Conservation (phyloP, 257 asterid species). For the Misopates orontium region DNA sequence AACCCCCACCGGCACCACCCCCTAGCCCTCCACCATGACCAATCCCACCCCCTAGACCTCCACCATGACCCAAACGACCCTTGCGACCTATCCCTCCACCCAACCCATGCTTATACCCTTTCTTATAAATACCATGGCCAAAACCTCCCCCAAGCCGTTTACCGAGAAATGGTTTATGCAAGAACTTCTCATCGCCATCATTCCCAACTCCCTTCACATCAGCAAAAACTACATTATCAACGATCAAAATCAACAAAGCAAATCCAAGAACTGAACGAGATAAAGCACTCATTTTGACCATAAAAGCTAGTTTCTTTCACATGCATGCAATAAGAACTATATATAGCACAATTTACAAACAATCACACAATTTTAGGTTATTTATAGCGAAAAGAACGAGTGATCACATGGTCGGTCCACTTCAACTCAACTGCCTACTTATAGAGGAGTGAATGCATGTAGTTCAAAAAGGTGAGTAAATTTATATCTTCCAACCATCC, state of each 20-base stretch:
- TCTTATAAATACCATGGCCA: constrained; percentile 17
- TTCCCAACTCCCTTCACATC: constrained; percentile 22
- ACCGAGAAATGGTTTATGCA: constrained; percentile 25
- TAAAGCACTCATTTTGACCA: constrained; percentile 29
- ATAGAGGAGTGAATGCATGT: constrained; percentile 30
- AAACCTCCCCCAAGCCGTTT: constrained; percentile 28
- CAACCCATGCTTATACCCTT: constrained; percentile 16
- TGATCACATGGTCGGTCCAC: constrained; percentile 44
- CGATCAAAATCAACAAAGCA: constrained; percentile 34
- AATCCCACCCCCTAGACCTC: constrained; percentile 25
- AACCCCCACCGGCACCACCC: constrained; percentile 24
- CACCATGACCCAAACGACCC: constrained; percentile 27
- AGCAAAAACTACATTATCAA: constrained; percentile 35
- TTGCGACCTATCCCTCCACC: constrained; percentile 28
- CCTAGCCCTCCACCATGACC: constrained; percentile 5
- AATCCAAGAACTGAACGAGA: constrained; percentile 20
- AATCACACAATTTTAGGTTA: background rate
- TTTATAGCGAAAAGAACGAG: constrained; percentile 28
- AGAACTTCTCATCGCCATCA: constrained; percentile 31
- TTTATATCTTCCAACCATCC: constrained; percentile 32
- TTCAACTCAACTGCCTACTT: constrained; percentile 40
- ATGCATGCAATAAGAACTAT: constrained; percentile 45
- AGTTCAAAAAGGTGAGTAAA: constrained; percentile 11
- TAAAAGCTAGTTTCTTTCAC: constrained; percentile 17
- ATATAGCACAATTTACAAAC: background rate